Evolutionary conservation across 2,329 filamentous ascomycete species (phyloP).

Genomic region (Mycosphaerella sp.): DNA sequence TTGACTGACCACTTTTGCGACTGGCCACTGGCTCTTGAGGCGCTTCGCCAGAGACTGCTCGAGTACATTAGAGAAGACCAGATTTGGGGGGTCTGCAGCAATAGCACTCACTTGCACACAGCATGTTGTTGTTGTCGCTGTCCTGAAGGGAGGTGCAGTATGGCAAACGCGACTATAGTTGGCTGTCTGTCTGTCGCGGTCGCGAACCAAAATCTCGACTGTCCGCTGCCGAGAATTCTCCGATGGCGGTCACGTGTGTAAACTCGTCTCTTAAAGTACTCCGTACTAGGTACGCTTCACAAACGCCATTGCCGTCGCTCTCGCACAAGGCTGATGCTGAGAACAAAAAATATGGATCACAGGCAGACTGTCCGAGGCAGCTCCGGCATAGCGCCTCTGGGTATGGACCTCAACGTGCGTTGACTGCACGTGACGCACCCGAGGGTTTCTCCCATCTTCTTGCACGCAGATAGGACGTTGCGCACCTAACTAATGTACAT

Average conservation of each 20-base stretch:
- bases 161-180: background rate
- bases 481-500: background rate
- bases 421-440: background rate
- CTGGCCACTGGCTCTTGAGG: constrained; percentile 93
- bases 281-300: background rate
- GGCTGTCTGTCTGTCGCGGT: background rate
- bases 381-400: background rate
- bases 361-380: constrained; percentile 1
- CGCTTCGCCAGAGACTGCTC: constrained; percentile 86
- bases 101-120: constrained; percentile 36
- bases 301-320: constrained; percentile 1
- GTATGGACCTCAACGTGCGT: background rate
- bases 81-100: background rate
- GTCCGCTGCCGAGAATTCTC: too few relatives aligned
- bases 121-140: constrained; percentile 22
- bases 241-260: too few relatives aligned
- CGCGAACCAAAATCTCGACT: background rate
- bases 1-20: constrained; percentile 73
- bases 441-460: background rate
- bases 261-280: too few relatives aligned
- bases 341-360: background rate
- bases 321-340: background rate
- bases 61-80: constrained; percentile 18
- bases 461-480: background rate
- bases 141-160: background rate